A percentile compares a stretch with the other conserved stretches of the same genome.
Conservation (phyloP, 441 rosid genomes). For the Mallotus japonicus region DNA sequence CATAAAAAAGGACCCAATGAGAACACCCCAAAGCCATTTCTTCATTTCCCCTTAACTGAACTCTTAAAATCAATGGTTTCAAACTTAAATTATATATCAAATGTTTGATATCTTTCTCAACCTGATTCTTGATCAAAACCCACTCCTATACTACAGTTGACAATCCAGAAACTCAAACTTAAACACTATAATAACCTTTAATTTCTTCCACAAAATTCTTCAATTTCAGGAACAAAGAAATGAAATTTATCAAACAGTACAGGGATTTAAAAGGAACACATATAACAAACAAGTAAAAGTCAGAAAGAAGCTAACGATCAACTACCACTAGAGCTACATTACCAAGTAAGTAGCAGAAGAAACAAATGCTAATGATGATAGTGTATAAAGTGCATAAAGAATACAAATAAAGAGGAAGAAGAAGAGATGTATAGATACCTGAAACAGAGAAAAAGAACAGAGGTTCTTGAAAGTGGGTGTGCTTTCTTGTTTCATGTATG, state of each 20-base stretch:
- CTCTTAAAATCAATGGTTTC: too few species aligned
- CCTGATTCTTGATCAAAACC: too few species aligned
- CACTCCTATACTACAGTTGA: too few species aligned
- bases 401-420: too few species aligned
- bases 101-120: too few species aligned
- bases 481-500: neutral
- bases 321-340: neutral
- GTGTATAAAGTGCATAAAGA: too few species aligned
- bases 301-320: neutral
- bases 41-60: conserved; percentile 43
- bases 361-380: neutral
- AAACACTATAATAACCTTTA: too few species aligned
- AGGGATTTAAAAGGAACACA: neutral
- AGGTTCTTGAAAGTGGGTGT: too few species aligned
- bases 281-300: neutral
- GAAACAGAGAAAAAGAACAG: too few species aligned
- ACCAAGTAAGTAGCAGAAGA: neutral
- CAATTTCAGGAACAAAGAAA: neutral
- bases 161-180: too few species aligned
- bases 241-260: neutral
- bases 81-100: too few species aligned
- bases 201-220: neutral
- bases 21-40: conserved; percentile 67
- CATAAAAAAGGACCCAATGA: conserved; percentile 65
- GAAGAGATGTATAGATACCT: too few species aligned